Evolutionary conservation across 1,284 basidiomycete genomes (phyloP).

Genomic region (Ganoderma multipileum): DNA sequence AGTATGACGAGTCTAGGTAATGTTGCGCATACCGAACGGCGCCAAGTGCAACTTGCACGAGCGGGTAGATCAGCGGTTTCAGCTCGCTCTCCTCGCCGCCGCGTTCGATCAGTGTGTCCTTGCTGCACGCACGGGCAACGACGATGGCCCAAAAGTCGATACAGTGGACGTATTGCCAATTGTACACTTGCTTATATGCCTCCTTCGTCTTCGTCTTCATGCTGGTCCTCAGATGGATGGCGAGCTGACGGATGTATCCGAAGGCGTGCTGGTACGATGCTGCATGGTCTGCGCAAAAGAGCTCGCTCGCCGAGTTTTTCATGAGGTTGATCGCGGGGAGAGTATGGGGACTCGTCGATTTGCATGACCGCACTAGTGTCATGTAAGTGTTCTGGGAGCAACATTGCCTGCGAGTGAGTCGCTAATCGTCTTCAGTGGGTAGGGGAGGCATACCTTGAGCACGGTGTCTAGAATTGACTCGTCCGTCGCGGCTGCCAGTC

Average conservation of each 20-base stretch:
- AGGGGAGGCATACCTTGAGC: constrained; percentile 69
- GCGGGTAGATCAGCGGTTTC: constrained; percentile 90
- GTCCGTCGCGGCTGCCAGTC: constrained; percentile 82
- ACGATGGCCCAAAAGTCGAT: constrained; percentile 97
- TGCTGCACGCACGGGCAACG: constrained; percentile 81
- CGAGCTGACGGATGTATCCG: constrained; percentile 95
- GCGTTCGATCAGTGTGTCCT: constrained; percentile 56
- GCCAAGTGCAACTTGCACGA: constrained; percentile 94
- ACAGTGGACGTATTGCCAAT: constrained; percentile 98
- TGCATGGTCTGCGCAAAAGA: constrained; percentile 83
- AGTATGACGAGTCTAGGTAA: neutral
- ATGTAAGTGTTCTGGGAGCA: constrained; percentile 79
- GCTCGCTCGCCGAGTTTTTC: constrained; percentile 97
- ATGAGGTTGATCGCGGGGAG: constrained; percentile 95
- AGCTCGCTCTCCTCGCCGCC: constrained; percentile 78
- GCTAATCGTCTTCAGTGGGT: neutral
- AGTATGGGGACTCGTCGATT: constrained; percentile 86
- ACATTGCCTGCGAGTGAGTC: neutral
- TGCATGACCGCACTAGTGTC: constrained; percentile 82
- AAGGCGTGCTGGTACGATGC: constrained; percentile 95
- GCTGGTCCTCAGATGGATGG: constrained; percentile 90
- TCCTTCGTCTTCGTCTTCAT: constrained; percentile 92
- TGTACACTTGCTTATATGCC: constrained; percentile 92
- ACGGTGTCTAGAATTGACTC: constrained; percentile 86
- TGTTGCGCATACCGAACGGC: constrained; percentile 83